Evolutionary conservation across 805 yeast genomes (phyloP), one percentile per base, ranked within the genome.

Genomic region (Saturnispora ahearnii): DNA sequence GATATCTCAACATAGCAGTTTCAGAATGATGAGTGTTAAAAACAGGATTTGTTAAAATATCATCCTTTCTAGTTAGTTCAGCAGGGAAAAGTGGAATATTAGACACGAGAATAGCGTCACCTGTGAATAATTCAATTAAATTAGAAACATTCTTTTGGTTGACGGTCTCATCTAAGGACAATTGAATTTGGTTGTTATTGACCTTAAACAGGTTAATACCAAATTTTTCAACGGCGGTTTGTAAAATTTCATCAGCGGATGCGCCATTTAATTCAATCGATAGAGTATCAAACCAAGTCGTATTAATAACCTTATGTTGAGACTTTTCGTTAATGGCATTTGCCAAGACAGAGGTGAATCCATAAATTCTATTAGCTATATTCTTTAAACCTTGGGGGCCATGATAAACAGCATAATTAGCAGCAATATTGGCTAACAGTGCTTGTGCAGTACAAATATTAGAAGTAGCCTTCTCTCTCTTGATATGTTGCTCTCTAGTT

Each of bases 381-480:
- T 78, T 73, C 60, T 73, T 76, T 59, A 93, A 73, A 11, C 97
- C 96, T 57, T 81, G 73, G 12, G 95, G 90, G 36, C 99, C 99
- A 62, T 93, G 99, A 69, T 90, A 93, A 30, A 93, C 96, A 5
- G 90, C 96, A 65, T 91, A 93, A 78, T 85, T 88, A 26, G 97
- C 89, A 22, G 97, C 82, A 72, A 93, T 88, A 65, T 93, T 93
- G 18, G 99, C 99, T 55, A 93, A 72, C 50, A 93, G 73, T 24
- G 97, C 97, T 73, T 93, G 99, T 8, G 99, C 96, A 18, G 99
- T 93, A 72, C 99, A 93, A 52, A 93, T 93, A 66, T 93, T 93
- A 30, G 96, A 88, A 18, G 99, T 93, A 13, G 99, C 99, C 70
- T 87, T 90, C 65, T 93, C 99, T 66, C 99, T 80, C 67, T 90